Percentiles rank a stretch among this genome's conserved stretches.
phyloP scores from a whole-genome alignment of 768 basidiomycete genomes.

The Kwoniella europaea region DNA sequence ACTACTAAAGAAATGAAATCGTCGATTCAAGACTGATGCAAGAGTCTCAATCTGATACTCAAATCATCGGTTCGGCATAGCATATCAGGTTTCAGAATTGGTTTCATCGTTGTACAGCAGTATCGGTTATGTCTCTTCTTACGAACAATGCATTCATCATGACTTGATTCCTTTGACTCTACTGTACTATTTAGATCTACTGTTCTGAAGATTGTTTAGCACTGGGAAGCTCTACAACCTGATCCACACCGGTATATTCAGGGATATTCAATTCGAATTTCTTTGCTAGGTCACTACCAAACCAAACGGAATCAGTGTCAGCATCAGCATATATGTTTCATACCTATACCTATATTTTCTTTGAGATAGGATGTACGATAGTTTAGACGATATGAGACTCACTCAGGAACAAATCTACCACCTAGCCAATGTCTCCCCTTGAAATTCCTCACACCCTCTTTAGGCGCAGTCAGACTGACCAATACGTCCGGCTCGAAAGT shows the following conservation, averaged over 20 bases:
- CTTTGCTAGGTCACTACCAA: conserved; percentile 69
- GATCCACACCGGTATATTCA: conserved; percentile 72
- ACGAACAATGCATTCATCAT: no score
- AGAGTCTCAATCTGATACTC: no score
- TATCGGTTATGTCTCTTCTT: no score
- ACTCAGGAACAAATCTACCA: conserved; percentile 91
- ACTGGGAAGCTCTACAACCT: conserved; percentile 76
- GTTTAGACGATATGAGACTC: conserved; percentile 48
- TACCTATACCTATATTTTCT: conserved; percentile 17
- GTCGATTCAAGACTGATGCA: no score
- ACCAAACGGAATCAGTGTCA: conserved; percentile 58
- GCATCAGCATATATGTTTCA: conserved; percentile 64
- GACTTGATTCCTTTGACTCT: neutral
- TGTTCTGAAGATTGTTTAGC: neutral
- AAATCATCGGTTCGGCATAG: no score
- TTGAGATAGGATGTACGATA: conserved; percentile 59
- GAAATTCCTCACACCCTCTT: conserved; percentile 79
- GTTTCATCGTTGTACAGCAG: no score
- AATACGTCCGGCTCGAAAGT: conserved; percentile 78
- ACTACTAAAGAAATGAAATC: no score
- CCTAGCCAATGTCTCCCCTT: conserved; percentile 88
- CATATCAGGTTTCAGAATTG: no score
- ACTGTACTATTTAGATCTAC: neutral
- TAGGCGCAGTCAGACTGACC: conserved; percentile 91
- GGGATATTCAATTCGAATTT: conserved; percentile 81